These are phyloP conservation scores for Baorangia bicolor DNA, from an alignment of 768 basidiomycete species.

Conservation along the genomic window DNA sequence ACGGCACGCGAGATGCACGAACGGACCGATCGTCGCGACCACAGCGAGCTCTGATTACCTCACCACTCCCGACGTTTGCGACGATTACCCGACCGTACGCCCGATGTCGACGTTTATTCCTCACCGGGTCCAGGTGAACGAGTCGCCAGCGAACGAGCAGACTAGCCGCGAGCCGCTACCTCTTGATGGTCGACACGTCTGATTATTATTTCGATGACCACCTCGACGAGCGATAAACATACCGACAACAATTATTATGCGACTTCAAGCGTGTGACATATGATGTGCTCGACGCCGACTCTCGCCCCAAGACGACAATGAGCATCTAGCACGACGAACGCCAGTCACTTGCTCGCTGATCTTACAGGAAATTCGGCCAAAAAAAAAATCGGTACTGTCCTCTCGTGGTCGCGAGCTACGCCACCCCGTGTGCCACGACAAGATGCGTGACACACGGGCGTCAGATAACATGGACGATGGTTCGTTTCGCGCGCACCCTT, in stretches of 20 bases:
- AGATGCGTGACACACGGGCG: neutral
- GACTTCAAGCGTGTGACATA: neutral
- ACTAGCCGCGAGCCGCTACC: neutral
- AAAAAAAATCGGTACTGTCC: neutral
- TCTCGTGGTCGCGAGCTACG: slow-evolving; percentile 9
- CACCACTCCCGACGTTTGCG: neutral
- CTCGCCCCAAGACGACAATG: neutral
- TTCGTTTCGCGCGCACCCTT: neutral
- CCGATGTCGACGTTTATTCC: neutral
- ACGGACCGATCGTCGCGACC: neutral
- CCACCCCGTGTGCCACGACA: neutral
- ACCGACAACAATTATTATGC: neutral
- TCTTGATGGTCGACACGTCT: neutral
- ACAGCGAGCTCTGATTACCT: neutral
- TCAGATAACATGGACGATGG: slow-evolving; percentile 6
- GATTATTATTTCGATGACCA: neutral
- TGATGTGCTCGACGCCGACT: neutral
- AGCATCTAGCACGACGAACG: neutral
- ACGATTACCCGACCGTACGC: neutral
- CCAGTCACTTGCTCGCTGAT: neutral
- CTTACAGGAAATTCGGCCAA: neutral
- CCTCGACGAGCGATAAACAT: neutral
- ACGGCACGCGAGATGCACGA: slow-evolving; percentile 6
- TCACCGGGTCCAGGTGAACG: neutral
- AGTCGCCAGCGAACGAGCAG: neutral